Conservation (phyloP, 176 grass and related monocot genomes). For the Leersia perrieri region DNA sequence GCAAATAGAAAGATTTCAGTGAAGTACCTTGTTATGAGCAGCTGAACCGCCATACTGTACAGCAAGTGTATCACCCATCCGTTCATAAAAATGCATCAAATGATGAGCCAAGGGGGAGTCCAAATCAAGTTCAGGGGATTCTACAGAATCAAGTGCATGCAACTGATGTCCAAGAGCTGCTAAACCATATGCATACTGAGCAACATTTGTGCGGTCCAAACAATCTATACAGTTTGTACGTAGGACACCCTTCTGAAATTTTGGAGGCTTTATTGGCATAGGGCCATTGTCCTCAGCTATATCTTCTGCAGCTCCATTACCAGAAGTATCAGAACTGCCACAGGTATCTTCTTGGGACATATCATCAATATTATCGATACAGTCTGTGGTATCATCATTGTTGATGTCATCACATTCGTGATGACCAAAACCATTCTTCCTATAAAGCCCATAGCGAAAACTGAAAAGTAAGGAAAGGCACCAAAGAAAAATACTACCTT, state of each 20-base stretch:
- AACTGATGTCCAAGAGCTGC: conserved; percentile 86
- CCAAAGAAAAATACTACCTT: background rate
- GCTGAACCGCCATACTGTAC: conserved; percentile 91
- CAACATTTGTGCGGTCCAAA: conserved; percentile 97
- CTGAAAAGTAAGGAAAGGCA: conserved; percentile 9
- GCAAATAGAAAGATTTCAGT: conserved; percentile 18
- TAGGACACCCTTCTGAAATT: conserved; percentile 81
- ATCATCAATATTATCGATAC: conserved; percentile 43
- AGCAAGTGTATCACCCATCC: conserved; percentile 97
- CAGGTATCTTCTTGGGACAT: conserved; percentile 61
- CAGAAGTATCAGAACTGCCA: conserved; percentile 49
- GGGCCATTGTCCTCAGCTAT: conserved; percentile 39
- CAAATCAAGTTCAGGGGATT: conserved; percentile 62
- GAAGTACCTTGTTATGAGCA: conserved; percentile 91
- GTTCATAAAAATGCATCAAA: conserved; percentile 93
- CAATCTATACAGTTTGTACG: conserved; percentile 98
- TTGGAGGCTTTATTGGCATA: conserved; percentile 40
- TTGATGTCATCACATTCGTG: conserved; percentile 14
- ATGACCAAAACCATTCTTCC: conserved; percentile 42
- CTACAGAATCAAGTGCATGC: conserved; percentile 62
- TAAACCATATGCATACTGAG: conserved; percentile 93
- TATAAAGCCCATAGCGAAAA: conserved; percentile 23
- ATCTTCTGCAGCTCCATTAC: conserved; percentile 53
- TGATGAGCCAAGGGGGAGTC: conserved; percentile 61
- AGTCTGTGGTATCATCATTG: conserved; percentile 39